These are phyloP conservation scores for Paramyrothecium roridum DNA, from an alignment of 2,329 filamentous ascomycete genomes.

Conservation along the genomic window DNA sequence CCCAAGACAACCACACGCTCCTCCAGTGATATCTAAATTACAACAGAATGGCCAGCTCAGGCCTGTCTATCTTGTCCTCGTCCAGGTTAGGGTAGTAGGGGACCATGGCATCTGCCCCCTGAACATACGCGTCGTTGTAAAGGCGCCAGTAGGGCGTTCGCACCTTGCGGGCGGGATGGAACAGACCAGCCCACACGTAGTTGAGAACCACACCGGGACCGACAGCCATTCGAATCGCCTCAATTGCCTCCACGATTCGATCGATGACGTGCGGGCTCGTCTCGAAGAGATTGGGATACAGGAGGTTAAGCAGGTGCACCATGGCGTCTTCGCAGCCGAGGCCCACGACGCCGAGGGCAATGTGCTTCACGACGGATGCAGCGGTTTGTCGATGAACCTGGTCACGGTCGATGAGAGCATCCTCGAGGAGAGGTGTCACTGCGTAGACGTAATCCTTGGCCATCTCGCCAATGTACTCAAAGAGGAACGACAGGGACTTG, in stretches of 20 bases:
- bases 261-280: constrained; percentile 98
- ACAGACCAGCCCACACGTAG: constrained; percentile 96
- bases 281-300: constrained; percentile 97
- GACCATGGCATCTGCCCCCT: constrained; percentile 89
- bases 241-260: constrained; percentile 94
- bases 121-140: constrained; percentile 96
- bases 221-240: constrained; percentile 90
- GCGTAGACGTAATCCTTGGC: constrained; percentile 99
- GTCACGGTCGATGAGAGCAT: constrained; percentile 95
- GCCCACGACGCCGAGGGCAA: constrained; percentile 94
- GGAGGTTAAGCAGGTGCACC: constrained; percentile 92
- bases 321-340: constrained; percentile 97
- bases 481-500: constrained; percentile 94
- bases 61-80: constrained; percentile 73
- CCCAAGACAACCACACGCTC: background rate
- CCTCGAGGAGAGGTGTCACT: constrained; percentile 90
- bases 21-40: constrained; percentile 36
- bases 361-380: constrained; percentile 94
- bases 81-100: constrained; percentile 90
- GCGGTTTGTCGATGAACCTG: constrained; percentile 98
- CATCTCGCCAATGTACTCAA: constrained; percentile 99
- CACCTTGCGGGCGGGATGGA: constrained; percentile 95
- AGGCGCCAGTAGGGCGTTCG: constrained; percentile 92
- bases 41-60: constrained; percentile 80
- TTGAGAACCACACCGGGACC: constrained; percentile 93